These are phyloP conservation scores for Stemphylium beticola DNA, from an alignment of 2,329 filamentous ascomycete species.

Conservation along the genomic window DNA sequence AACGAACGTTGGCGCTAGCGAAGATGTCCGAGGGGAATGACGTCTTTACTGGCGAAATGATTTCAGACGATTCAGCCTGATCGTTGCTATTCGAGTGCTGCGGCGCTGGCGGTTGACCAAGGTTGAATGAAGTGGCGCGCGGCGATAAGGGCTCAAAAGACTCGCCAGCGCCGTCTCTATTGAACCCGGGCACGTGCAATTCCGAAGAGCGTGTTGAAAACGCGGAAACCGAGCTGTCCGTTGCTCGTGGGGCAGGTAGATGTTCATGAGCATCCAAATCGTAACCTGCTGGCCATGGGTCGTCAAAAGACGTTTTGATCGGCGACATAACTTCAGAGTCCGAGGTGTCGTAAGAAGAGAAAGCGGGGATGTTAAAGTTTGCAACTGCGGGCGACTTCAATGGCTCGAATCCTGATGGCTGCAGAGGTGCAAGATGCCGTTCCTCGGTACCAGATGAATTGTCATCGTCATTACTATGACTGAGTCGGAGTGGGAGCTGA, in stretches of 20 bases:
- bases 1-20: conserved; percentile 29
- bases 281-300: conserved; percentile 38
- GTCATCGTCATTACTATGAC: conserved; percentile 21
- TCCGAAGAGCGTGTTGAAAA: conserved; percentile 36
- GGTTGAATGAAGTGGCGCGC: conserved; percentile 25
- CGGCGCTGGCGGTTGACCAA: conserved; percentile 4
- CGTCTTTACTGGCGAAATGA: conserved; percentile 49
- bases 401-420: conserved; percentile 29
- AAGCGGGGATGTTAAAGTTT: conserved; percentile 21
- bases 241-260: conserved; percentile 14
- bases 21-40: conserved; percentile 46
- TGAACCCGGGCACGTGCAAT: conserved; percentile 23
- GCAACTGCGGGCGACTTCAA: conserved; percentile 38
- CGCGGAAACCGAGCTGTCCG: conserved; percentile 15
- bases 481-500: conserved; percentile 41
- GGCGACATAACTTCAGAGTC: conserved; percentile 37
- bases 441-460: conserved; percentile 17
- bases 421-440: conserved; percentile 24
- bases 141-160: conserved; percentile 29
- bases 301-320: conserved; percentile 38
- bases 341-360: conserved; percentile 19
- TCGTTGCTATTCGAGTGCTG: neutral
- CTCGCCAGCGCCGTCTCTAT: conserved; percentile 15
- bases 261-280: conserved; percentile 24
- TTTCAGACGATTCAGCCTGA: conserved; percentile 18